These are phyloP conservation scores for Plasmodium relictum DNA, from an alignment of 169 alveolate species.

Conservation along the genomic window DNA sequence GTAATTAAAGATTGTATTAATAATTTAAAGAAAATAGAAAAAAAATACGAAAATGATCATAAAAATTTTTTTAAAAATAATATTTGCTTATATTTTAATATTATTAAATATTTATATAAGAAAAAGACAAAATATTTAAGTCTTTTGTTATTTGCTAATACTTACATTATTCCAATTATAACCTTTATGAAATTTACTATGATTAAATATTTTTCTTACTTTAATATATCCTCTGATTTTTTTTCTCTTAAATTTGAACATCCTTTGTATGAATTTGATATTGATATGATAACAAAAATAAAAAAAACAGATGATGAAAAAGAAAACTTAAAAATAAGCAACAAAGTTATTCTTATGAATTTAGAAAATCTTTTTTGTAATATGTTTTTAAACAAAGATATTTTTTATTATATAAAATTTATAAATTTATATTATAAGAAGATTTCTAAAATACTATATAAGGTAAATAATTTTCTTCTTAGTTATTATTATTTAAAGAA, in stretches of 20 bases:
- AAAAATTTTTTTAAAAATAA: conserved; percentile 64
- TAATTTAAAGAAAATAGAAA: conserved; percentile 21
- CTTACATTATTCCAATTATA: conserved; percentile 34
- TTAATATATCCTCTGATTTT: conserved; percentile 55
- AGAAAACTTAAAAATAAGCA: conserved; percentile 19
- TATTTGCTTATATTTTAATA: conserved; percentile 58
- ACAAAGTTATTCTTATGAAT: conserved; percentile 27
- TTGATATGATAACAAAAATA: conserved; percentile 26
- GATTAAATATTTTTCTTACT: conserved; percentile 51
- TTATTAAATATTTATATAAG: conserved; percentile 61
- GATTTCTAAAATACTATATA: conserved; percentile 33
- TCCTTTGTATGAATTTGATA: conserved; percentile 44
- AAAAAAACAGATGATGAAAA: conserved; percentile 38
- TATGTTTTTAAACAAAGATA: conserved; percentile 57
- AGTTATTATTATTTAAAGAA: conserved; percentile 69
- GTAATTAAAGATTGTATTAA: conserved; percentile 32
- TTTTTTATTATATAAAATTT: conserved; percentile 53
- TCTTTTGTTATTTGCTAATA: conserved; percentile 30
- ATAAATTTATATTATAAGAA: conserved; percentile 43
- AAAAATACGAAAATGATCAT: conserved; percentile 21
- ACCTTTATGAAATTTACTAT: conserved; percentile 54
- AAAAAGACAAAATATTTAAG: conserved; percentile 45
- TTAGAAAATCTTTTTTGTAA: conserved; percentile 55
- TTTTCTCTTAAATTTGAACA: conserved; percentile 68
- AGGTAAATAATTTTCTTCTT: conserved; percentile 64